Base-by-base conservation (phyloP, 352 stramenopile genomes). In the Thalassiosira mediterranea region DNA sequence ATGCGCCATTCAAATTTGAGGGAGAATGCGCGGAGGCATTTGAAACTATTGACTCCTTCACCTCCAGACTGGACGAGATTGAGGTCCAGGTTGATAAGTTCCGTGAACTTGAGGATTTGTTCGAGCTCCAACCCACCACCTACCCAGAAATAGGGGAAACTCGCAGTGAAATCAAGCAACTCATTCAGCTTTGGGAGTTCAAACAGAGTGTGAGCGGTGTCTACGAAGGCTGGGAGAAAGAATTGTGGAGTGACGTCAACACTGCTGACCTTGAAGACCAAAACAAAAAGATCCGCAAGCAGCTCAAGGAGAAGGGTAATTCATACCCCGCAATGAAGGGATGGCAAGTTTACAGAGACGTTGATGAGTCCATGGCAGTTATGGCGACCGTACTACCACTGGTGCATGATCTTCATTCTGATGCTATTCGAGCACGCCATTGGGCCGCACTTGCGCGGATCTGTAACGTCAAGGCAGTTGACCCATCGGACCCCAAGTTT, bases 381-480 rank as follows among this genome's bases (percentile, higher is more conserved):
- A 98, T 98, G 95, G 76, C 83, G 0, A 92, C 95, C 3, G 91
- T 97, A 13, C 66, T 98, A 34, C 96, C 96, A 4, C 78, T 98
- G 11, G 96, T 98, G 74, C 97, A 97, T 57, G 96, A 98, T 56
- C 84, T 98, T 32, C 95, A 98, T 83, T 97, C 94, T 0, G 91
- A 97, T 59, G 93, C 95, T 25, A 98, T 98, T 88, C 92, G 97
- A 57, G 83, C 96, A 48, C 93, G 96, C 2, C 96, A 98, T 83
- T 98, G 96, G 96, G 93, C 94, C 67, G 91, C 88, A 47, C 89
- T 95, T 8, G 97, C 97, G 85, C 95, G 96, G 65, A 92, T 94
- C 1, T 98, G 97, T 61, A 96, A 97, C 47, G 95, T 97, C 48
- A 96, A 97, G 72, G 94, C 94, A 65, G 88, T 97, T 13, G 86